Evolutionary conservation across 192 early-diverging fungal species (phyloP).

Genomic region (Backusella mclennaniae): DNA sequence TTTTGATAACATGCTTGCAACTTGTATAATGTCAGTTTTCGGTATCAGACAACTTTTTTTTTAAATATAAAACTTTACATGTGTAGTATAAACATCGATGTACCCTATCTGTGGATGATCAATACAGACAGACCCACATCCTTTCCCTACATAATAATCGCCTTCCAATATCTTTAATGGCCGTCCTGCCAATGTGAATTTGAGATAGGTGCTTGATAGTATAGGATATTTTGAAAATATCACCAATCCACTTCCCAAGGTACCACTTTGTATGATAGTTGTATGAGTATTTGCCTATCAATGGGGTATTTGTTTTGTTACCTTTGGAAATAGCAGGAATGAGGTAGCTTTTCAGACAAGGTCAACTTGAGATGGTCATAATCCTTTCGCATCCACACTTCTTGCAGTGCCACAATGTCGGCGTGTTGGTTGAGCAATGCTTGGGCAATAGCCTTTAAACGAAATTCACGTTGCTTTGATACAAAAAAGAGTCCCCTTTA

Average conservation of each 20-base stretch:
- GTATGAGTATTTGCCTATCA: too few relatives aligned
- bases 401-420: slow-evolving; percentile 45
- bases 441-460: slow-evolving; percentile 49
- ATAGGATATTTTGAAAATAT: slow-evolving; percentile 50
- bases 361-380: slow-evolving; percentile 29
- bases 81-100: slow-evolving; percentile 56
- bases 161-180: slow-evolving; percentile 52
- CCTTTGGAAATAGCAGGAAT: slow-evolving; percentile 39
- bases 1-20: slow-evolving; percentile 54
- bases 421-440: slow-evolving; percentile 18
- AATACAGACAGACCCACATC: slow-evolving; percentile 43
- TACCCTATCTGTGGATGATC: slow-evolving; percentile 50
- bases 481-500: slow-evolving; percentile 44
- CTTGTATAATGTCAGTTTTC: slow-evolving; percentile 14
- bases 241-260: slow-evolving; percentile 40
- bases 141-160: slow-evolving; percentile 58
- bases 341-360: slow-evolving; percentile 22
- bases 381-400: slow-evolving; percentile 44
- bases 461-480: slow-evolving; percentile 41
- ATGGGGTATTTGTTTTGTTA: neutral
- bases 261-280: slow-evolving; percentile 19
- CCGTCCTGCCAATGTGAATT: slow-evolving; percentile 48
- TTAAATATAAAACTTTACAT: slow-evolving; percentile 37
- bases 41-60: too few relatives aligned
- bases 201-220: slow-evolving; percentile 36